Evolutionary conservation across 2,329 filamentous ascomycete species (phyloP), one percentile per base, ranked within the genome.

Genomic region (Ceratocystis lukuohia): DNA sequence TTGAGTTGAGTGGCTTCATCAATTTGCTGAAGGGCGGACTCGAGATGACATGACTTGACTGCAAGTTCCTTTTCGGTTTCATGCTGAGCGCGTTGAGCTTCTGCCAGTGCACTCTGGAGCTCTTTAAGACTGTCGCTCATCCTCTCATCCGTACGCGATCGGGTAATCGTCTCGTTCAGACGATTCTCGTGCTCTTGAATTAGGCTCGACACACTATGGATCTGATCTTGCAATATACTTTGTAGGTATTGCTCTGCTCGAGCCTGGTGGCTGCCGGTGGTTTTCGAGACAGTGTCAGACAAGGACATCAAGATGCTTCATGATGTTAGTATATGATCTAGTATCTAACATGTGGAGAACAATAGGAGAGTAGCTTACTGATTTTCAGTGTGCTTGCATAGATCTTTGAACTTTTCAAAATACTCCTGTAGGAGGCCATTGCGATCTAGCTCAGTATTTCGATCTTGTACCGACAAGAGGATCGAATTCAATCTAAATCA

Each of bases 271-370:
- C 44, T 46, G 5, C 61, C 41, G 3, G 28, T n/a, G 12, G 48
- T 37, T 22, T 66, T 20, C 5, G 28, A 44, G 7, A 68, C 56
- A 22, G 46, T 30, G 8, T 53, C 63, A 20, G 63, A 50, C 20
- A 68, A 22, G n/a, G 48, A 66, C 3, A 61, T 64, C 6, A 68
- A 22, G 8, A 68, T 53, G 25, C 67, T 68, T 44, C n/a, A 17
- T 17, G 4, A 22, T 56, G 53, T 66, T 64, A 66, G 61, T 15
- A 30, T 37, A 15, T 59, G 7, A 5, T n/a, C 17, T n/a, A 15
- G 28, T n/a, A n/a, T 25, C 12, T 37, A 15, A 8, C 12, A 20
- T 8, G 48, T n/a, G 7, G 8, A 25, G 3, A 12, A n/a, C 1
- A 25, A n/a, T 15, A 33, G 25, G 25, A 5, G 17, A 12, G 25